Base-by-base conservation (phyloP, 2,329 filamentous ascomycete species). In the Diaporthe destruens region DNA sequence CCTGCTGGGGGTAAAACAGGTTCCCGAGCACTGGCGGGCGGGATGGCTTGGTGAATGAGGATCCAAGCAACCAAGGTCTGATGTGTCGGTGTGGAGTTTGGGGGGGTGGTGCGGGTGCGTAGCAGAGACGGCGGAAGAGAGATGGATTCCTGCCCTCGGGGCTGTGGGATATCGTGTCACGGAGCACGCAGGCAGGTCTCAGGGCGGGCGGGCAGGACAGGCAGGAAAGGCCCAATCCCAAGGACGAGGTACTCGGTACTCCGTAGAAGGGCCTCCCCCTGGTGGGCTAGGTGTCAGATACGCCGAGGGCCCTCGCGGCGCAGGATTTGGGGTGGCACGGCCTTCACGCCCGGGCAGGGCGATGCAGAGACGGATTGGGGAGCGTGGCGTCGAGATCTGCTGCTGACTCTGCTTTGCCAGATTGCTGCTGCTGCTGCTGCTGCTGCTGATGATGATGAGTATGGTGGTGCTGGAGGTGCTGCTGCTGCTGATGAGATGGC, bases 231-330 rank as follows among this genome's bases (percentile, higher is more conserved):
- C n/a, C 36, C 66, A 42, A 47, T n/a, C 59, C 59, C 11, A 20
- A 51, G 42, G 42, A 12, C 32, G 42, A 34, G 16, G 34, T 65
- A 47, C 42, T 11, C 34, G 14, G 32, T 63, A 47, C 44, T 20
- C 34, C 34, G 9, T 20, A 20, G 42, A 47, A 5, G 39, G 39
- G 11, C 56, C 36, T 32, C 14, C 23, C 14, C 29, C 65, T 56
- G 65, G 25, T 32, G 67, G 55, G 54, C 67, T 36, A 59, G 32
- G 47, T 72, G 71, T 72, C 65, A 69, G 65, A 70, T 69, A 56
- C 23, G 44, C 25, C 32, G 54, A 61, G 18, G 18, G 34, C 32
- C 44, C 65, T 55, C 65, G n/a, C 65, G 65, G 65, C 61, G 32
- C 49, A 61, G 44, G 49, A 36, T 71, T 51, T 51, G 59, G 51